phyloP scores from a whole-genome alignment of 2,329 filamentous ascomycete genomes.

The Aspergillus ochraceoroseus region DNA sequence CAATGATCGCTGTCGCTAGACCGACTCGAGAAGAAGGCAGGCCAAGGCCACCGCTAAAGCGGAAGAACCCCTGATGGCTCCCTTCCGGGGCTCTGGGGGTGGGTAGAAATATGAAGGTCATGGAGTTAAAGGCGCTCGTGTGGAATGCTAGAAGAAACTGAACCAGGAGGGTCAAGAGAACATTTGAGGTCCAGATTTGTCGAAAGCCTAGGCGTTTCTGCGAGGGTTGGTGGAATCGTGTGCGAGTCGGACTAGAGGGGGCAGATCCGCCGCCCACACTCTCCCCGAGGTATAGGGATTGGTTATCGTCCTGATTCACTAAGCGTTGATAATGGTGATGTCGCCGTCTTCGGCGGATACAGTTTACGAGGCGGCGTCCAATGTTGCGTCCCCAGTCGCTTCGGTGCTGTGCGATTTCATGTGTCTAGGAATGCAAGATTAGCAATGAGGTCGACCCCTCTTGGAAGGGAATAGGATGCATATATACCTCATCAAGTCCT shows the following conservation, averaged over 20 bases:
- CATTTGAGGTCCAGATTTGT: slow-evolving; percentile 52
- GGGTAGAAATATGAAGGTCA: slow-evolving; percentile 73
- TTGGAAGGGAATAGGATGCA: slow-evolving; percentile 5
- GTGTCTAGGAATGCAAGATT: slow-evolving; percentile 25
- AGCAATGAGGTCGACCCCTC: neutral
- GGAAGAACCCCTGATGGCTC: slow-evolving; percentile 43
- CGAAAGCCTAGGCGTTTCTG: slow-evolving; percentile 45
- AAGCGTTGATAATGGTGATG: slow-evolving; percentile 37
- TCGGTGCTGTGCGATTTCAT: slow-evolving; percentile 37
- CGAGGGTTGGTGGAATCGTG: slow-evolving; percentile 28
- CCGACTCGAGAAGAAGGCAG: slow-evolving; percentile 66
- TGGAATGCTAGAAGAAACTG: slow-evolving; percentile 69
- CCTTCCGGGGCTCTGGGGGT: slow-evolving; percentile 57
- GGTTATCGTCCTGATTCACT: slow-evolving; percentile 25
- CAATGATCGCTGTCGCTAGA: slow-evolving; percentile 71
- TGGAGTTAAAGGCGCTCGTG: slow-evolving; percentile 68
- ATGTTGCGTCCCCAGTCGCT: slow-evolving; percentile 42
- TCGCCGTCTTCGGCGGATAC: slow-evolving; percentile 23
- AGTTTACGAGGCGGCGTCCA: slow-evolving; percentile 33
- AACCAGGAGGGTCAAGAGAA: slow-evolving; percentile 55
- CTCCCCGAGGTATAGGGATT: slow-evolving; percentile 33
- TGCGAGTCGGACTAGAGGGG: slow-evolving; percentile 26
- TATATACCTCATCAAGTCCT: slow-evolving; percentile 64
- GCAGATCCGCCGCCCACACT: slow-evolving; percentile 24
- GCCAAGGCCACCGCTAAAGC: slow-evolving; percentile 69